These are phyloP conservation scores for Isochrysis galbana DNA, from an alignment of 78 protist genomes.

Conservation along the genomic window DNA sequence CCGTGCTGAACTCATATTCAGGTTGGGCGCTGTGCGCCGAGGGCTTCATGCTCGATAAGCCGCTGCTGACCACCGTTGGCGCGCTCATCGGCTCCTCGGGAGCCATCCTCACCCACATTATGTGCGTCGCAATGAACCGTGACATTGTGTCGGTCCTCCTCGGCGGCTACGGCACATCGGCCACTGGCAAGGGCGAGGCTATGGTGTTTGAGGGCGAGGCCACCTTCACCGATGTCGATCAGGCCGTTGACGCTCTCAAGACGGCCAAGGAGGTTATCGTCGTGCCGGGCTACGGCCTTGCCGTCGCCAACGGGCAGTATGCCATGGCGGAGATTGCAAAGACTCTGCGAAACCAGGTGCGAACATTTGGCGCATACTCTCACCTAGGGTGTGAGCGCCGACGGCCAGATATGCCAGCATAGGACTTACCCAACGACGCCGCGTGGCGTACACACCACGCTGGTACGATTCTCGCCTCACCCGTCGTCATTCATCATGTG, in stretches of 20 bases:
- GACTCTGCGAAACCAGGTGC: conserved; percentile 14
- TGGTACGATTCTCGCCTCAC: background rate
- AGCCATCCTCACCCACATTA: conserved; percentile 93
- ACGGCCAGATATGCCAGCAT: too few relatives aligned
- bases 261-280: conserved; percentile 55
- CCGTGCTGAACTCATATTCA: conserved; percentile 92
- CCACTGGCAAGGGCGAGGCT: background rate
- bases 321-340: conserved; percentile 80
- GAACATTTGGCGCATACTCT: too few relatives aligned
- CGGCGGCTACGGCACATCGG: conserved; percentile 83
- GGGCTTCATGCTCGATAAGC: conserved; percentile 33
- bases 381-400: too few relatives aligned
- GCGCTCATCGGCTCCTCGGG: conserved; percentile 95
- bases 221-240: background rate
- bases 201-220: conserved; percentile 16
- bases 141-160: conserved; percentile 80
- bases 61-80: conserved; percentile 86
- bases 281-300: conserved; percentile 98
- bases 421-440: too few relatives aligned
- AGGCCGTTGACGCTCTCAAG: background rate
- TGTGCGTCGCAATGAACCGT: conserved; percentile 96
- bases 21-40: conserved; percentile 65
- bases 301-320: conserved; percentile 91
- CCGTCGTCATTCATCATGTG: background rate
- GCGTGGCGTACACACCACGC: too few relatives aligned